These are phyloP conservation scores for Rhododendron williamsianum DNA, from an alignment of 148 eudicot species.

Conservation along the genomic window DNA sequence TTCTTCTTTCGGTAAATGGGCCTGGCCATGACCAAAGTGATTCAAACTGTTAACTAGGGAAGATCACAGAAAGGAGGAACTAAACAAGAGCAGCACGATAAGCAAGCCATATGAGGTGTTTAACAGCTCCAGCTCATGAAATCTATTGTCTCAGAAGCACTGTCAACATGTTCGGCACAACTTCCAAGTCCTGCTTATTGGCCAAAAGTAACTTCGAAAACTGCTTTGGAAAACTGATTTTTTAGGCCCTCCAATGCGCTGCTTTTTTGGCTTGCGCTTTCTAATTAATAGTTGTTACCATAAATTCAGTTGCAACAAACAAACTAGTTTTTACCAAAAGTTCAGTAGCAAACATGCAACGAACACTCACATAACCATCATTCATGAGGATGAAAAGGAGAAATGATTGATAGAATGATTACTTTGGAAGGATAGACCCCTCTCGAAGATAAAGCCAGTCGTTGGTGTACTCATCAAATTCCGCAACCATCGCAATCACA, in stretches of 20 bases:
- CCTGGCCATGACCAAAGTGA: conserved; percentile 36
- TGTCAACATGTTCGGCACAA: background rate
- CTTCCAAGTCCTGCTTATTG: background rate
- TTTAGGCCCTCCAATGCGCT: background rate
- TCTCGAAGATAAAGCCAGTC: conserved; percentile 94
- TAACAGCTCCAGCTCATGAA: background rate
- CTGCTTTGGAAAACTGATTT: background rate
- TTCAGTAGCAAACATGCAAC: background rate
- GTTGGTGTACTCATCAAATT: conserved; percentile 92
- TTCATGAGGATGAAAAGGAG: conserved; percentile 4
- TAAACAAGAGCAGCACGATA: background rate
- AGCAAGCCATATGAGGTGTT: background rate
- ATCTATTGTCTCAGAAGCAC: background rate
- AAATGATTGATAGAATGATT: conserved; percentile 25
- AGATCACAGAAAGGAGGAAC: background rate
- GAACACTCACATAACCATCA: background rate
- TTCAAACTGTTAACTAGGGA: conserved; percentile 3
- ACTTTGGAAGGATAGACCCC: conserved; percentile 91
- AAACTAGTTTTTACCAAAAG: background rate
- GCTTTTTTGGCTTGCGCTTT: background rate
- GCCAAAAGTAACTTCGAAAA: background rate
- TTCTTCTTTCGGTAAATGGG: conserved; percentile 72
- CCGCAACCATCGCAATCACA: conserved; percentile 89
- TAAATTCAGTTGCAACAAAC: background rate
- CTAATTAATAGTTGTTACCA: background rate